A percentile compares a stretch with the other conserved stretches of the same genome.
phyloP scores from a whole-genome alignment of 768 basidiomycete genomes.

The Lactifluus hygrophoroides region DNA sequence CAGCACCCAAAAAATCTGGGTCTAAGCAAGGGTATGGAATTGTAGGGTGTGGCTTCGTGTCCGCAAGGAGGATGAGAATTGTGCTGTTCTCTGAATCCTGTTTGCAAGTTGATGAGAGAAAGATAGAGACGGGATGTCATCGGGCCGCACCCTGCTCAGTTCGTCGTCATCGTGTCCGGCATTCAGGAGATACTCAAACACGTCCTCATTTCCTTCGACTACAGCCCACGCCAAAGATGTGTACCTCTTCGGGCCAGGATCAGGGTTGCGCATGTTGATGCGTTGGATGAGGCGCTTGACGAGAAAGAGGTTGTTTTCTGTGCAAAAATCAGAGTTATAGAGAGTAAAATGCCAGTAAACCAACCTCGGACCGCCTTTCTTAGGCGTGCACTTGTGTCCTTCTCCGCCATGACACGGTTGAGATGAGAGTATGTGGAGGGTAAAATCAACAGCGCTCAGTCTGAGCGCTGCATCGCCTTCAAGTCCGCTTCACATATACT shows the following conservation, averaged over 20 bases:
- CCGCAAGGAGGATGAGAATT: slow-evolving; percentile 87
- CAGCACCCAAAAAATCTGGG: slow-evolving; percentile 60
- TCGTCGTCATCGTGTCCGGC: slow-evolving; percentile 92
- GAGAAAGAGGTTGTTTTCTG: slow-evolving; percentile 93
- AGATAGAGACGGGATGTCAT: neutral
- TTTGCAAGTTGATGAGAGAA: neutral
- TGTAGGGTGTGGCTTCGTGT: slow-evolving; percentile 48
- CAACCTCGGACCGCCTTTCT: slow-evolving; percentile 77
- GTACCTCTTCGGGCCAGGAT: slow-evolving; percentile 62
- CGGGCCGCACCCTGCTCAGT: slow-evolving; percentile 67
- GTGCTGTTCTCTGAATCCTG: slow-evolving; percentile 93
- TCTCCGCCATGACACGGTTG: slow-evolving; percentile 61
- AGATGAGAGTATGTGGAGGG: slow-evolving; percentile 21
- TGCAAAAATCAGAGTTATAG: neutral
- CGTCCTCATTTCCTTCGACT: slow-evolving; percentile 80
- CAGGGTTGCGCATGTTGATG: slow-evolving; percentile 88
- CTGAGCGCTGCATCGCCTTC: slow-evolving; percentile 13
- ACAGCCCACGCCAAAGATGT: slow-evolving; percentile 93
- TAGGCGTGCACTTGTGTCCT: slow-evolving; percentile 65
- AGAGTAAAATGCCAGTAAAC: slow-evolving; percentile 5
- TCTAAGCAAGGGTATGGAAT: slow-evolving; percentile 42
- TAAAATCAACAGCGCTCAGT: slow-evolving; percentile 17
- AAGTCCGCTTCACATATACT: neutral
- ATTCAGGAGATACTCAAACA: slow-evolving; percentile 82
- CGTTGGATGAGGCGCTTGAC: slow-evolving; percentile 81